phyloP scores from a whole-genome alignment of 768 basidiomycete species.

The Calocera viscosa region DNA sequence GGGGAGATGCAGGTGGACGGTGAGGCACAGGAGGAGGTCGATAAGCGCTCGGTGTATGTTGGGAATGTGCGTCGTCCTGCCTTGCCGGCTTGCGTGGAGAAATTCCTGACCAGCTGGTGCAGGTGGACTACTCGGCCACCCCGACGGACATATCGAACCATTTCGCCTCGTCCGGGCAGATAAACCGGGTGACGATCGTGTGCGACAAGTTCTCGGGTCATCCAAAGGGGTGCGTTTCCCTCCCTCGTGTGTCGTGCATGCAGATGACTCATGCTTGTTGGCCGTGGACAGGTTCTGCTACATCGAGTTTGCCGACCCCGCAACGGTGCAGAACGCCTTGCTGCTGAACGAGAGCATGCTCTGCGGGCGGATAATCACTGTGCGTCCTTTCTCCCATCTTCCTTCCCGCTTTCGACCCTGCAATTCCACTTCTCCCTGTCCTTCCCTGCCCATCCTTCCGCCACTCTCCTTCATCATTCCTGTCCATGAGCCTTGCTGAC shows the following conservation, averaged over 20 bases:
- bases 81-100: neutral
- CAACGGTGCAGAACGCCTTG: constrained; percentile 78
- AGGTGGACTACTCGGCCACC: constrained; percentile 97
- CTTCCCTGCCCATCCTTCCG: neutral
- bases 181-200: constrained; percentile 96
- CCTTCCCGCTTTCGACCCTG: neutral
- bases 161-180: constrained; percentile 94
- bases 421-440: neutral
- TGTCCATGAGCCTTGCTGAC: neutral
- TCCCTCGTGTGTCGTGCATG: neutral
- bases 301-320: constrained; percentile 92
- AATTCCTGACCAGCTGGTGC: constrained; percentile 7
- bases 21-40: constrained; percentile 71
- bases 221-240: constrained; percentile 75
- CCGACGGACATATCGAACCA: constrained; percentile 97
- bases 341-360: constrained; percentile 95
- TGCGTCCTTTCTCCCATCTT: constrained; percentile 28
- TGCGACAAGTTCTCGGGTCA: constrained; percentile 99
- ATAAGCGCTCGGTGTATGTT: constrained; percentile 81
- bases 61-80: constrained; percentile 88
- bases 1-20: constrained; percentile 57
- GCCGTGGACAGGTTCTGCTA: constrained; percentile 77
- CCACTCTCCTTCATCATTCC: neutral
- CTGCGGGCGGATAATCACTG: constrained; percentile 85
- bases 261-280: neutral